Conservation (phyloP, 2,329 filamentous ascomycete genomes). For the Ceratocystis cubensis region DNA sequence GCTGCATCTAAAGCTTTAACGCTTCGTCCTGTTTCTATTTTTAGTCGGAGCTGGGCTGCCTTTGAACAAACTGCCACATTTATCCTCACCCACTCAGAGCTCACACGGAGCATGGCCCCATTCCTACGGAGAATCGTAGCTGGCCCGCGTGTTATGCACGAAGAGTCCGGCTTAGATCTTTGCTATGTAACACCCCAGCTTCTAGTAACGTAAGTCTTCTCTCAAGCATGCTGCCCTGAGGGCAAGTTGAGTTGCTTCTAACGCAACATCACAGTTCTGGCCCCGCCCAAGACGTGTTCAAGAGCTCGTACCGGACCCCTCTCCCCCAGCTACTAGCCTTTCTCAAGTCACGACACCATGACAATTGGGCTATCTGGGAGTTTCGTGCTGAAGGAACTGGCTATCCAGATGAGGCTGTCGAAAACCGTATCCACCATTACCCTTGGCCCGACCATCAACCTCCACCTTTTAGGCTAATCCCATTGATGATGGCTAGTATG, state of each 20-base stretch:
- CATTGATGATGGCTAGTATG: constrained; percentile 85
- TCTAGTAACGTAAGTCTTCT: constrained; percentile 42
- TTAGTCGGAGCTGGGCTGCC: not conserved
- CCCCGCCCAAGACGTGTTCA: constrained; percentile 76
- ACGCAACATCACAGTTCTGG: constrained; percentile 54
- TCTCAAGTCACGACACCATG: constrained; percentile 70
- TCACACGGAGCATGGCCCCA: constrained; percentile 42
- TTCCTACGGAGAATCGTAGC: constrained; percentile 85
- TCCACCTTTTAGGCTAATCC: constrained; percentile 79
- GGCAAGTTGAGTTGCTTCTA: constrained; percentile 14
- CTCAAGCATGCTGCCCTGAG: no score
- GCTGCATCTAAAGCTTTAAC: not conserved
- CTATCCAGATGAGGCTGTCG: constrained; percentile 82
- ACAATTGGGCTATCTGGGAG: constrained; percentile 92
- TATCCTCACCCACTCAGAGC: constrained; percentile 14
- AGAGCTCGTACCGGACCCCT: constrained; percentile 87
- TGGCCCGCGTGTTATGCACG: constrained; percentile 68
- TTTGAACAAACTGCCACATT: constrained; percentile 13
- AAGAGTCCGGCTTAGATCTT: constrained; percentile 79
- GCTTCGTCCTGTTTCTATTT: not conserved
- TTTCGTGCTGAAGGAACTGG: constrained; percentile 94
- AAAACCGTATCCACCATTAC: constrained; percentile 75
- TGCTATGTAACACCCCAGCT: constrained; percentile 88
- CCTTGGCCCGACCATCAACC: constrained; percentile 97
- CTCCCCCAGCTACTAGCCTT: constrained; percentile 77